Evolutionary conservation across 2,329 filamentous ascomycete genomes (phyloP), one percentile per base, ranked within the genome.

Genomic region (Venturia effusa): DNA sequence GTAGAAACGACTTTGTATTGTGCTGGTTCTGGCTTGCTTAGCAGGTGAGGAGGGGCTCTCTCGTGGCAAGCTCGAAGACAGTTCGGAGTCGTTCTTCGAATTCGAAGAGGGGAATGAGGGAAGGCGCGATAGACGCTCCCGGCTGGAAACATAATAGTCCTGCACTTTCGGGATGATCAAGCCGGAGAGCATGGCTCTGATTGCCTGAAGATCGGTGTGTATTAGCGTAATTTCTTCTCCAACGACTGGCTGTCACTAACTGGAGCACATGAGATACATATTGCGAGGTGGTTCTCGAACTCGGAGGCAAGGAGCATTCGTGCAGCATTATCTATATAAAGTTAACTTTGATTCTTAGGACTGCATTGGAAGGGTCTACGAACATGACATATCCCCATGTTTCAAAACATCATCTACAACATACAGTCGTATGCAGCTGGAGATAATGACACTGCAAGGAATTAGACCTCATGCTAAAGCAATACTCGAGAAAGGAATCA

Each of bases 221-320:
- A 17, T 32, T n/a, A 57, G 51, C n/a, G 10, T 2, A 4, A 2
- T 19, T 8, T 34, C 17, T 32, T n/a, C 5, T 1, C 8, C 15
- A 34, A 57, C 13, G 19, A n/a, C 0, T 17, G 15, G 5, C 2
- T 27, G 30, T 15, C 22, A 51, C 74, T 71, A 64, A 67, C 69
- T 10, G 73, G 72, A 1, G 72, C 71, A 62, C 73, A 75, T 32
- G 73, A 70, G 54, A 74, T 73, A 61, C 74, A 68, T 54, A 75
- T 69, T 41, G 72, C 72, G 45, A 74, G 66, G 66, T 75, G 73
- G 65, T 74, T 74, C 65, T 75, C 73, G n/a, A 74, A 66, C 4
- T 71, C 70, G 24, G 70, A 69, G 67, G 71, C 74, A 34, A 74
- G 68, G 70, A 74, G 73, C 22, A 67, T 66, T 27, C 68, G 67